phyloP scores from a whole-genome alignment of 305 asterid genomes.

The Euphrasia arctica region DNA sequence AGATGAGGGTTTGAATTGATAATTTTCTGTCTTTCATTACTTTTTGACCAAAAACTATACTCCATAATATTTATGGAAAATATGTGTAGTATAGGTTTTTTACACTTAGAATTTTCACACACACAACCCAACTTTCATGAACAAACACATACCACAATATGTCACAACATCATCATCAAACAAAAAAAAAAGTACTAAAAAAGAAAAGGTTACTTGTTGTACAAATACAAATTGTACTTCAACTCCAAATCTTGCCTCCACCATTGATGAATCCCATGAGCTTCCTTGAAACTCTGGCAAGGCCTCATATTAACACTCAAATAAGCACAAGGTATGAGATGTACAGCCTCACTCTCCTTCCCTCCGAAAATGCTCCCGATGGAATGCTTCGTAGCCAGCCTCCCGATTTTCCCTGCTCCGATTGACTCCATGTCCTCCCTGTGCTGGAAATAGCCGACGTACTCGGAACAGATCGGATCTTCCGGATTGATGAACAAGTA shows the following conservation, averaged over 20 bases:
- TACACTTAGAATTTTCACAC: too few relatives aligned
- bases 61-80: too few relatives aligned
- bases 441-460: conserved; percentile 58
- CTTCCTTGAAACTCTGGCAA: conserved; percentile 37
- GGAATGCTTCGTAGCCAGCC: conserved; percentile 53
- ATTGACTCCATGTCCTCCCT: conserved; percentile 53
- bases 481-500: conserved; percentile 56
- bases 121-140: too few relatives aligned
- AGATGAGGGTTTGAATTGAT: too few relatives aligned
- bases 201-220: conserved; percentile 4
- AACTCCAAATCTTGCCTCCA: conserved; percentile 54
- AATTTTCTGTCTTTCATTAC: too few relatives aligned
- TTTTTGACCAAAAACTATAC: too few relatives aligned
- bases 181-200: too few relatives aligned
- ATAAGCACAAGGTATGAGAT: conserved; percentile 67
- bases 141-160: too few relatives aligned
- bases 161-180: too few relatives aligned
- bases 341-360: conserved; percentile 48
- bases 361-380: conserved; percentile 42
- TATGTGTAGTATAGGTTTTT: too few relatives aligned
- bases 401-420: conserved; percentile 49
- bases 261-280: conserved; percentile 76
- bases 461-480: conserved; percentile 59
- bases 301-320: conserved; percentile 33
- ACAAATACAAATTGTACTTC: conserved; percentile 33